phyloP scores from a whole-genome alignment of 768 basidiomycete genomes.

The Agaricus subrufescens region DNA sequence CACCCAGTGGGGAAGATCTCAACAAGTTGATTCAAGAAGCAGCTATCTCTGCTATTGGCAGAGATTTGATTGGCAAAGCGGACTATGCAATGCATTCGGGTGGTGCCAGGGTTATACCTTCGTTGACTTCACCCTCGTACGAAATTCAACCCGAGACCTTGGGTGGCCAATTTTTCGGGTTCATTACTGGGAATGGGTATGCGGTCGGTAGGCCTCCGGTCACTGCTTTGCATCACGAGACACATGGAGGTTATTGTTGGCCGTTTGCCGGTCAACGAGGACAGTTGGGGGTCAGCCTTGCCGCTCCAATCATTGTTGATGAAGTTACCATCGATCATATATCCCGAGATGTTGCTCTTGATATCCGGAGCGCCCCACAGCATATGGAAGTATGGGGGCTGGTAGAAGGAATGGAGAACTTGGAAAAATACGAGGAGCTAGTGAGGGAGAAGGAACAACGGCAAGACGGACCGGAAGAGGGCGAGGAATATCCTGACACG shows the following conservation, averaged over 20 bases:
- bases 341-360: slow-evolving; percentile 74
- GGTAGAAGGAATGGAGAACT: slow-evolving; percentile 74
- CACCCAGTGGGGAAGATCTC: too few relatives aligned
- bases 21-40: slow-evolving; percentile 68
- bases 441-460: slow-evolving; percentile 38
- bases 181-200: slow-evolving; percentile 58
- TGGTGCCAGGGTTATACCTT: slow-evolving; percentile 78
- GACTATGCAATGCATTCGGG: slow-evolving; percentile 86
- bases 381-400: slow-evolving; percentile 91
- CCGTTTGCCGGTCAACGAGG: slow-evolving; percentile 78
- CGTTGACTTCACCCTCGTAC: slow-evolving; percentile 77
- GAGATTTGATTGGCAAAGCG: slow-evolving; percentile 74
- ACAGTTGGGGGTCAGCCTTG: slow-evolving; percentile 79
- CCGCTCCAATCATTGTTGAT: slow-evolving; percentile 67
- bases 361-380: slow-evolving; percentile 75
- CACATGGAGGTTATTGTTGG: slow-evolving; percentile 87
- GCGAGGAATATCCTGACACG: slow-evolving; percentile 39
- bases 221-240: slow-evolving; percentile 80
- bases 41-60: slow-evolving; percentile 63
- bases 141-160: slow-evolving; percentile 55
- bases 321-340: slow-evolving; percentile 89
- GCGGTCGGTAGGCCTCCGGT: slow-evolving; percentile 79
- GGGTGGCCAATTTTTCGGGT: slow-evolving; percentile 42
- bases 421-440: slow-evolving; percentile 56
- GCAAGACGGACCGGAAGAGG: slow-evolving; percentile 26